A percentile compares a stretch with the other conserved stretches of the same genome.
Conservation (phyloP, 2,329 filamentous ascomycete species). For the Cercospora canescens region DNA sequence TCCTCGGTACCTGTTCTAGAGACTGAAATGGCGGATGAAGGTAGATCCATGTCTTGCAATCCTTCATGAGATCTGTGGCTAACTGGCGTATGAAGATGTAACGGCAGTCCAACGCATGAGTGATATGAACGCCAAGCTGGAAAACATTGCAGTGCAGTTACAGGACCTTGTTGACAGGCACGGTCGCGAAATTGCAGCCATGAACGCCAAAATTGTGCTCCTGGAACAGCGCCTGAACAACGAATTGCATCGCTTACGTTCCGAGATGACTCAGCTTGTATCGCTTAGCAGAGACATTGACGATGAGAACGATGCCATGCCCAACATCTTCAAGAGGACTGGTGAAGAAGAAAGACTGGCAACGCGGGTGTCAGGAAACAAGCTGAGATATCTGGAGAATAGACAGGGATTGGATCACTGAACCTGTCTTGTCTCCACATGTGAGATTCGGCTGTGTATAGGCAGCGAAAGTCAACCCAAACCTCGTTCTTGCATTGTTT, state of each 20-base stretch:
- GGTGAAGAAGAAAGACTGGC: neutral
- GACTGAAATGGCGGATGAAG: neutral
- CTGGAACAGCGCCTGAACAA: neutral
- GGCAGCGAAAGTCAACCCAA: neutral
- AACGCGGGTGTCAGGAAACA: neutral
- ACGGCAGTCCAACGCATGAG: neutral
- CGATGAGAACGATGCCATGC: neutral
- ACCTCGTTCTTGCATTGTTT: neutral
- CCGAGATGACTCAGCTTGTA: neutral
- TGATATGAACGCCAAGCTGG: neutral
- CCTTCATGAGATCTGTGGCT: neutral
- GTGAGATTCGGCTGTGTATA: no score
- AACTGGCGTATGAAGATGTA: neutral
- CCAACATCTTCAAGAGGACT: neutral
- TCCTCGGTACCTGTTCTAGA: neutral
- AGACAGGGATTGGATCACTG: no score
- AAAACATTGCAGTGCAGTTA: neutral
- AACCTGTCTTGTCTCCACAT: no score
- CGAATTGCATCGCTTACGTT: neutral
- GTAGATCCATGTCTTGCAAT: neutral
- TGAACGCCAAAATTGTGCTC: neutral
- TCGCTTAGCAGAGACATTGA: neutral
- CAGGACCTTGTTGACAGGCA: neutral
- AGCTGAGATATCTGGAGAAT: neutral
- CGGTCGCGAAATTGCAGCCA: neutral